Conservation (phyloP, 1,284 basidiomycete genomes). For the Apiotrichum akiyoshidainum region DNA sequence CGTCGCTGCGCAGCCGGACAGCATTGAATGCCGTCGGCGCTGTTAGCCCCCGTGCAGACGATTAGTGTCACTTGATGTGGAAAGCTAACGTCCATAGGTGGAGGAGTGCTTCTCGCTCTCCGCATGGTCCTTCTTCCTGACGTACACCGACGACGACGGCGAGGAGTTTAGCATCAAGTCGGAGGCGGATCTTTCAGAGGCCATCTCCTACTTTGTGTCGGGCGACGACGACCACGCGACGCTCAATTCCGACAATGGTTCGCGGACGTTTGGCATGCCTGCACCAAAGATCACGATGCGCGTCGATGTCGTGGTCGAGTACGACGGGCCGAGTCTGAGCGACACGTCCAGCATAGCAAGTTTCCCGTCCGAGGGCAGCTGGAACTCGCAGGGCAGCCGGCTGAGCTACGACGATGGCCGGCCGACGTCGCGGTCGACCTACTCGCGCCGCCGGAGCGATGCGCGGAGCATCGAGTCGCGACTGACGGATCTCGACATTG, state of each 20-base stretch:
- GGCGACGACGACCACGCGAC: slow-evolving; percentile 68
- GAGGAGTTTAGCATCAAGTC: slow-evolving; percentile 66
- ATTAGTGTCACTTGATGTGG: too few species aligned
- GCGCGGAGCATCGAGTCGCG: neutral
- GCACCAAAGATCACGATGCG: slow-evolving; percentile 64
- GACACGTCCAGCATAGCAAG: slow-evolving; percentile 72
- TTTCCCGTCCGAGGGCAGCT: slow-evolving; percentile 20
- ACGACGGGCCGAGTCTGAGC: slow-evolving; percentile 83
- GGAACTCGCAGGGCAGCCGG: slow-evolving; percentile 1
- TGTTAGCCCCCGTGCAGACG: neutral
- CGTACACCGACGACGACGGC: slow-evolving; percentile 80
- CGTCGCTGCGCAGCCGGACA: neutral
- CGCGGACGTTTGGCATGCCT: neutral
- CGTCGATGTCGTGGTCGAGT: slow-evolving; percentile 73
- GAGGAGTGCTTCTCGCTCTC: slow-evolving; percentile 77
- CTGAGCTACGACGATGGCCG: neutral
- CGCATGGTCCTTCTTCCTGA: slow-evolving; percentile 64
- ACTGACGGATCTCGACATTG: neutral
- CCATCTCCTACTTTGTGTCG: slow-evolving; percentile 76
- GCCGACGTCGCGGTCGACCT: neutral
- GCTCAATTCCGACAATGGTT: slow-evolving; percentile 55
- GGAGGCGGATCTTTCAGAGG: slow-evolving; percentile 74
- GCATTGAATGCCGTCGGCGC: neutral
- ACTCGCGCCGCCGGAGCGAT: neutral
- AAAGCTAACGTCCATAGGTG: slow-evolving; percentile 57